phyloP scores from a whole-genome alignment of 164 flowering plant genomes.

The Dillenia turbinata region DNA sequence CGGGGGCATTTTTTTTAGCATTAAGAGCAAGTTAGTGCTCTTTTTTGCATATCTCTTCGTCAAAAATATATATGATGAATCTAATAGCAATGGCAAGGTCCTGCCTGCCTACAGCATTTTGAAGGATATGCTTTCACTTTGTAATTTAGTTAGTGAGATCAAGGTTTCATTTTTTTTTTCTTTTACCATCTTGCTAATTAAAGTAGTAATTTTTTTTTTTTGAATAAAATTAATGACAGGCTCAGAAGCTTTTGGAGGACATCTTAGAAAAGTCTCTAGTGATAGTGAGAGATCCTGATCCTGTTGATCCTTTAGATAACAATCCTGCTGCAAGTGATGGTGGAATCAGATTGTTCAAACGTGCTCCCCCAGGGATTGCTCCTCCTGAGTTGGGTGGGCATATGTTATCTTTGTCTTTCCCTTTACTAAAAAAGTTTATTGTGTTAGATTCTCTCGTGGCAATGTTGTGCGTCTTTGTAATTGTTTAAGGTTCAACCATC shows the following conservation, averaged over 20 bases:
- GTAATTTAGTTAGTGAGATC: neutral
- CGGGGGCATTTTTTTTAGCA: too few species aligned
- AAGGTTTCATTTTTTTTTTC: neutral
- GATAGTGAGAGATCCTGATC: slow-evolving; percentile 18
- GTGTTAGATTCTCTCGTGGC: neutral
- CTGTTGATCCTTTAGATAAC: slow-evolving; percentile 3
- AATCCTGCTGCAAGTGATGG: slow-evolving; percentile 21
- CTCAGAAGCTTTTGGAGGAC: slow-evolving; percentile 48
- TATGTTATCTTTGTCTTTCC: neutral
- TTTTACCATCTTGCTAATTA: neutral
- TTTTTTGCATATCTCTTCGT: too few species aligned
- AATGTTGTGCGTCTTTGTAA: neutral
- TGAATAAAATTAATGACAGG: slow-evolving; percentile 29
- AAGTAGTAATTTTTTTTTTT: neutral
- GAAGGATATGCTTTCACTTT: neutral
- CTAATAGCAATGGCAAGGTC: neutral
- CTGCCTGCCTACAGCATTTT: neutral
- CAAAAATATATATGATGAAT: neutral
- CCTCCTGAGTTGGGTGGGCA: neutral
- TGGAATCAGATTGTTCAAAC: slow-evolving; percentile 47
- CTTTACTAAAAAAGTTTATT: neutral
- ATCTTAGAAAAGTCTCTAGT: slow-evolving; percentile 43
- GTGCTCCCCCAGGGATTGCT: slow-evolving; percentile 40
- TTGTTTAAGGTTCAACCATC: neutral
- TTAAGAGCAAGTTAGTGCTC: too few species aligned